Percentiles rank a stretch among this genome's conserved stretches.
These are phyloP conservation scores for Zygoascus hellenicus DNA, from an alignment of 1,139 yeast species.

Conservation along the genomic window DNA sequence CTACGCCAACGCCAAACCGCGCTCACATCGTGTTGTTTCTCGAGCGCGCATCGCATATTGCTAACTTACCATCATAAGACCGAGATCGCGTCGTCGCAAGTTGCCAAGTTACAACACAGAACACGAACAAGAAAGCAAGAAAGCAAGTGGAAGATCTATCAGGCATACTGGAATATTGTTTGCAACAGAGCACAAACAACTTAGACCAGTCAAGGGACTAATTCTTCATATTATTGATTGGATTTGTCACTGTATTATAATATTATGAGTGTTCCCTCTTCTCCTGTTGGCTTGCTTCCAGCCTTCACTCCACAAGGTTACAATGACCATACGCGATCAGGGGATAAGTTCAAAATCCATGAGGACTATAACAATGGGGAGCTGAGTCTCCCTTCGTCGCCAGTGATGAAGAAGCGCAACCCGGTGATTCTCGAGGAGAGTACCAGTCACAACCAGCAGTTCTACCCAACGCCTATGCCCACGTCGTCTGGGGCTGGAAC, in stretches of 20 bases:
- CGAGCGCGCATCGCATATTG: too few relatives aligned
- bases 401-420: constrained; percentile 10
- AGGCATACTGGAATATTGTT: too few relatives aligned
- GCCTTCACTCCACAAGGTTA: constrained; percentile 18
- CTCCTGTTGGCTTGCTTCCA: constrained; percentile 16
- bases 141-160: too few relatives aligned
- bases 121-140: too few relatives aligned
- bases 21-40: too few relatives aligned
- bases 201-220: too few relatives aligned
- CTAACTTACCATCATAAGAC: too few relatives aligned
- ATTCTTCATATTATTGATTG: too few relatives aligned
- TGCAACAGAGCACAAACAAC: too few relatives aligned
- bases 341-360: constrained; percentile 16
- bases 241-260: background rate
- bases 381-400: constrained; percentile 6
- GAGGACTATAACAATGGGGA: constrained; percentile 13
- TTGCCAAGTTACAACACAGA: too few relatives aligned
- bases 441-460: constrained; percentile 10
- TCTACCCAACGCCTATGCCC: constrained; percentile 30
- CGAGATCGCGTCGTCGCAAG: too few relatives aligned
- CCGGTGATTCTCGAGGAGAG: constrained; percentile 2
- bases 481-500: constrained; percentile 21
- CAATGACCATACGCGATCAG: background rate
- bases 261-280: constrained; percentile 8
- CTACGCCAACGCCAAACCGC: too few relatives aligned